phyloP scores from a whole-genome alignment of 208 protist genomes.

The Blechomonas ayalai region DNA sequence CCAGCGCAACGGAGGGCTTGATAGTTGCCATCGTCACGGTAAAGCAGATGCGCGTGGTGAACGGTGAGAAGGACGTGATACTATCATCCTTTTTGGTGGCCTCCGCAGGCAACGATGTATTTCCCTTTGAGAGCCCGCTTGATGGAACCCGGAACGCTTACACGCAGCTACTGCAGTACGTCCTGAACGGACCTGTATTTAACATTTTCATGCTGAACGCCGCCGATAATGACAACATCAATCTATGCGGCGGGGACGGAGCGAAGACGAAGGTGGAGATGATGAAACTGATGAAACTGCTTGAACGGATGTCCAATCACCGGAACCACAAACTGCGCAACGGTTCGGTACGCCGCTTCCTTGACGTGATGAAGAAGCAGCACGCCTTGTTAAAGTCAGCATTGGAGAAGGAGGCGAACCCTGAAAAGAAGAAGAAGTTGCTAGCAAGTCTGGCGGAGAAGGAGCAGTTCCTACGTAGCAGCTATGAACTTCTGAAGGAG shows the following conservation, averaged over 20 bases:
- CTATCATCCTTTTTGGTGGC: constrained; percentile 65
- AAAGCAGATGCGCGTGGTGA: constrained; percentile 40
- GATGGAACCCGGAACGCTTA: constrained; percentile 36
- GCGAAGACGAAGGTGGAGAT: constrained; percentile 7
- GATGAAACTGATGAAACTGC: constrained; percentile 25
- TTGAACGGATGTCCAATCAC: constrained; percentile 28
- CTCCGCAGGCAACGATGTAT: constrained; percentile 37
- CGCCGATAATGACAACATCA: constrained; percentile 28
- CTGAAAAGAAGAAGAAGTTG: constrained; percentile 27
- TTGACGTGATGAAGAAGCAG: constrained; percentile 51
- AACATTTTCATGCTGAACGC: constrained; percentile 72
- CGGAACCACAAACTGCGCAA: constrained; percentile 70
- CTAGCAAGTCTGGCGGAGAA: constrained; percentile 58
- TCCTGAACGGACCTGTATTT: constrained; percentile 53
- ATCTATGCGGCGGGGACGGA: constrained; percentile 5
- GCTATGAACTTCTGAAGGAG: constrained; percentile 38
- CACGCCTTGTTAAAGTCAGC: constrained; percentile 31
- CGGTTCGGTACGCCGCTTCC: constrained; percentile 70
- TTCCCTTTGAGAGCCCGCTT: constrained; percentile 42
- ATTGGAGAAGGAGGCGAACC: constrained; percentile 28
- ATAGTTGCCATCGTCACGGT: constrained; percentile 40
- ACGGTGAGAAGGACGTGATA: constrained; percentile 54
- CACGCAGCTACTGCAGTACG: constrained; percentile 59
- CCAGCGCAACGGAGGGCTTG: constrained; percentile 34
- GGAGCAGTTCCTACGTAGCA: constrained; percentile 30